phyloP scores from a whole-genome alignment of 225 moss, liverwort and hornwort genomes.

The Physcomitrium patens region DNA sequence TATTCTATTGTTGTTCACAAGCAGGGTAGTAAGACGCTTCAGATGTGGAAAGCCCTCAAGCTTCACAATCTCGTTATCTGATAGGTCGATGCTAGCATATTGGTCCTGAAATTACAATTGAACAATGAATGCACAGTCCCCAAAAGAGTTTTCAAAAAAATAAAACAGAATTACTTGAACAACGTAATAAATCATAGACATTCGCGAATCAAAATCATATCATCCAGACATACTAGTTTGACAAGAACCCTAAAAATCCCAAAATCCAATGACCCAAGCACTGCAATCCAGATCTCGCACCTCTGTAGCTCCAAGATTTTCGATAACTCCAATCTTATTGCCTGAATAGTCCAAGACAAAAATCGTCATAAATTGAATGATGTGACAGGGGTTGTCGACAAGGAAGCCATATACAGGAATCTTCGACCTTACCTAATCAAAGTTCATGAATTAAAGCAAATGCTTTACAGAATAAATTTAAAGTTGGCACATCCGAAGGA shows the following conservation, averaged over 20 bases:
- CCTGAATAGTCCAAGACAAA: constrained; percentile 55
- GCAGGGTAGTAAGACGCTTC: constrained; percentile 94
- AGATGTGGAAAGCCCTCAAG: constrained; percentile 91
- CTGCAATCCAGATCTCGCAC: constrained; percentile 37
- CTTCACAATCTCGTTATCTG: constrained; percentile 99
- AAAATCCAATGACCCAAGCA: not conserved
- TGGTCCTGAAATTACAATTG: constrained; percentile 71
- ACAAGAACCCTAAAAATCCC: not conserved
- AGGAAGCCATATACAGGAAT: not conserved
- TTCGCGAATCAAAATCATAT: constrained; percentile 4
- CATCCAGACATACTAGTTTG: not conserved
- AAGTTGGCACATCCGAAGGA: constrained; percentile 4
- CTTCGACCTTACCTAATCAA: not conserved
- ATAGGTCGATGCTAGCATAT: constrained; percentile 96
- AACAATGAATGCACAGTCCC: constrained; percentile 26
- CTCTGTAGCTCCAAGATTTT: constrained; percentile 98
- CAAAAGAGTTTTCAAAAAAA: not conserved
- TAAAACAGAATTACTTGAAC: not conserved
- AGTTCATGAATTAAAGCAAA: not conserved
- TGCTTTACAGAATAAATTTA: not conserved
- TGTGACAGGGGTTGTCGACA: not conserved
- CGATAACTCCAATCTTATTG: constrained; percentile 91
- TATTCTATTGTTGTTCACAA: constrained; percentile 98
- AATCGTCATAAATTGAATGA: constrained; percentile 9
- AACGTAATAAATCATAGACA: not conserved